These are phyloP conservation scores for Claviceps capensis DNA, from an alignment of 2,329 filamentous ascomycete genomes.

Conservation along the genomic window DNA sequence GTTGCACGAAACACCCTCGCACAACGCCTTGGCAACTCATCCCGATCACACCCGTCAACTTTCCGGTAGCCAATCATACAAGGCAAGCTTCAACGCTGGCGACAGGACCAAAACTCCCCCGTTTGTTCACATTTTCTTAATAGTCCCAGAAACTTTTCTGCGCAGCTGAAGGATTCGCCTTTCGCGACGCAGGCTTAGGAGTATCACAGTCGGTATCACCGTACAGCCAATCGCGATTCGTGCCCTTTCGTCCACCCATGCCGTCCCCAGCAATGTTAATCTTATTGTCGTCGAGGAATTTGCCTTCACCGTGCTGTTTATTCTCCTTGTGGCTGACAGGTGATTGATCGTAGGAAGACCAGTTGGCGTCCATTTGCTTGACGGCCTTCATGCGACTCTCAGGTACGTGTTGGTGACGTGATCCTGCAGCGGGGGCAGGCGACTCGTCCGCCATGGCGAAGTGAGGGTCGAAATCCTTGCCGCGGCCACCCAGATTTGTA, in stretches of 20 bases:
- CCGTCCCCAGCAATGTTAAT: constrained; percentile 45
- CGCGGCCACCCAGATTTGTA: constrained; percentile 59
- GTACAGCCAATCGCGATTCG: constrained; percentile 43
- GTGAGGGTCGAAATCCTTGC: constrained; percentile 65
- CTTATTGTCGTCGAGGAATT: constrained; percentile 26
- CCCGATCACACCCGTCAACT: constrained; percentile 1
- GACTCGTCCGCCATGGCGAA: constrained; percentile 63
- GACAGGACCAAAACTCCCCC: neutral
- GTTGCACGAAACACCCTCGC: constrained; percentile 1
- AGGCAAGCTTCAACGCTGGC: neutral
- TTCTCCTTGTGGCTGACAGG: constrained; percentile 40
- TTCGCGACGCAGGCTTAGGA: constrained; percentile 20
- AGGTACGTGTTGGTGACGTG: constrained; percentile 30
- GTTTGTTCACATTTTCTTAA: neutral
- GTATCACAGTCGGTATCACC: constrained; percentile 34
- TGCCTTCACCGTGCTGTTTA: constrained; percentile 32
- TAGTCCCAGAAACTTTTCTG: constrained; percentile 31
- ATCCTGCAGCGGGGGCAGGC: constrained; percentile 27
- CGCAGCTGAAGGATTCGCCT: constrained; percentile 15
- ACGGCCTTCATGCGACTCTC: constrained; percentile 55
- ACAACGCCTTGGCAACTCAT: constrained; percentile 4
- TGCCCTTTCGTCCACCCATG: constrained; percentile 48
- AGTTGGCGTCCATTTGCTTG: constrained; percentile 58
- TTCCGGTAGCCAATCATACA: too few relatives aligned
- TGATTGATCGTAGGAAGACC: constrained; percentile 42